Percentiles rank a stretch among this genome's conserved stretches.
Evolutionary conservation across 2,329 filamentous ascomycete species (phyloP).

Genomic region (Tolypocladium album): DNA sequence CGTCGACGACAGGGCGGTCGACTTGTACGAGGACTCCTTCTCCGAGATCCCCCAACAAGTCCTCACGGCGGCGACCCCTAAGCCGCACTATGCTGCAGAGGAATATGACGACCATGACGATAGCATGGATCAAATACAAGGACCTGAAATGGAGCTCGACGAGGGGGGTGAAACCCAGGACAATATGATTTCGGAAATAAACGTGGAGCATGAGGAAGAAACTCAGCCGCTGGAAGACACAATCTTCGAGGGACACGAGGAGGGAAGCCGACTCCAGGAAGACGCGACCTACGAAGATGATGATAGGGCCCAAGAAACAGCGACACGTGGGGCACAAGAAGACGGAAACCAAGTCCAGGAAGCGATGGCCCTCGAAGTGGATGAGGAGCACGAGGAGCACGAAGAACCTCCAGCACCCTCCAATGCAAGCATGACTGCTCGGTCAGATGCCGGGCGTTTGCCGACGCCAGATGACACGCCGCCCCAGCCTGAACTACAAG

Average conservation of each 20-base stretch:
- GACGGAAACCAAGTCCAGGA: slow-evolving; percentile 4
- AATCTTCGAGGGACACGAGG: slow-evolving; percentile 4
- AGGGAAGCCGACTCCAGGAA: background rate
- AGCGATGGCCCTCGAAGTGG: background rate
- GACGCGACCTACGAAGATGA: background rate
- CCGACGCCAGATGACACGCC: slow-evolving; percentile 44
- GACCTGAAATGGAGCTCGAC: slow-evolving; percentile 3
- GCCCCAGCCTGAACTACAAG: slow-evolving; percentile 20
- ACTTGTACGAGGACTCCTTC: slow-evolving; percentile 43
- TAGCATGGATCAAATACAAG: background rate
- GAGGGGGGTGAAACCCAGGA: slow-evolving; percentile 2
- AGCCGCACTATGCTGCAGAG: slow-evolving; percentile 9
- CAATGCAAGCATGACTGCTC: slow-evolving; percentile 20
- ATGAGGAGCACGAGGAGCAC: slow-evolving; percentile 5
- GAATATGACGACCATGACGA: slow-evolving; percentile 5
- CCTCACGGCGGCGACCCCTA: slow-evolving; percentile 37
- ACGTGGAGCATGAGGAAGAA: slow-evolving; percentile 1
- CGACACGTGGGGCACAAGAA: background rate
- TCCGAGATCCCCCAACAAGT: slow-evolving; percentile 43
- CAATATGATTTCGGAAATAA: background rate
- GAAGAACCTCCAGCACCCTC: slow-evolving; percentile 10
- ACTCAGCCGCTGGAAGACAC: slow-evolving; percentile 1
- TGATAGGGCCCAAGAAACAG: background rate
- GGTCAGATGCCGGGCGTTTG: slow-evolving; percentile 31
- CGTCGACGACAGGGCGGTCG: slow-evolving; percentile 18